Percentiles rank a stretch among this genome's conserved stretches.
Conservation (phyloP, 1,139 yeast species). For the Pichia sp. region DNA sequence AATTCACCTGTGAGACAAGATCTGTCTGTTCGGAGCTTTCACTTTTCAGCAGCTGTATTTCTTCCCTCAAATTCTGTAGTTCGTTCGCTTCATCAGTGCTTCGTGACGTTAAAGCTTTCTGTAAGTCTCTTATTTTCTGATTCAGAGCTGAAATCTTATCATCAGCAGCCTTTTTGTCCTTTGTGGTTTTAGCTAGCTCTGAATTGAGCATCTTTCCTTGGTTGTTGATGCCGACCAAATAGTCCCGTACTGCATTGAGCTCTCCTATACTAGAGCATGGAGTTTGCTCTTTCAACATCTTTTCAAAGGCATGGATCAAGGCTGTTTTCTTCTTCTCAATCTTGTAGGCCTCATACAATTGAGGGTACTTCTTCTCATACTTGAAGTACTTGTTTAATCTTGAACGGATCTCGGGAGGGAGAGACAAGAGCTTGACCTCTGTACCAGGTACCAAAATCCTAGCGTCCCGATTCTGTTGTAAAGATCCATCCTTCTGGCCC, state of each 20-base stretch:
- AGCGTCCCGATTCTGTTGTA: not conserved
- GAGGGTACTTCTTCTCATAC: constrained; percentile 86
- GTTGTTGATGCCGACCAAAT: constrained; percentile 57
- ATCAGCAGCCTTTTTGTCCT: constrained; percentile 22
- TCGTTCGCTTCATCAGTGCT: constrained; percentile 15
- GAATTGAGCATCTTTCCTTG: constrained; percentile 55
- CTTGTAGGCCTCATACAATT: constrained; percentile 77
- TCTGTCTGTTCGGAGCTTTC: constrained; percentile 5
- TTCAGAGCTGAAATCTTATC: constrained; percentile 20
- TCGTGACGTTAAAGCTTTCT: constrained; percentile 25
- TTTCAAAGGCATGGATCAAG: constrained; percentile 61
- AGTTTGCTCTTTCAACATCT: constrained; percentile 68
- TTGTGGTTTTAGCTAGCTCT: constrained; percentile 34
- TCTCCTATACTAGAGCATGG: constrained; percentile 77
- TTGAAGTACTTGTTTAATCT: constrained; percentile 75
- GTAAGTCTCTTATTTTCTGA: constrained; percentile 20
- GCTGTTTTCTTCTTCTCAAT: constrained; percentile 67
- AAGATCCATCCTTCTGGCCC: too few species aligned
- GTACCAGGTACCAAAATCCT: constrained; percentile 28
- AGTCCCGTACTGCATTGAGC: constrained; percentile 63
- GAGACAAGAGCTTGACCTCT: constrained; percentile 34
- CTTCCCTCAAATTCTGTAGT: constrained; percentile 13
- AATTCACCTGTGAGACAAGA: constrained; percentile 8
- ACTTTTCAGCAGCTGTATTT: constrained; percentile 11
- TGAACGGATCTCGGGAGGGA: constrained; percentile 38